Base-by-base conservation (phyloP, 345 rosid genomes). In the Anastatica hierochuntica region DNA sequence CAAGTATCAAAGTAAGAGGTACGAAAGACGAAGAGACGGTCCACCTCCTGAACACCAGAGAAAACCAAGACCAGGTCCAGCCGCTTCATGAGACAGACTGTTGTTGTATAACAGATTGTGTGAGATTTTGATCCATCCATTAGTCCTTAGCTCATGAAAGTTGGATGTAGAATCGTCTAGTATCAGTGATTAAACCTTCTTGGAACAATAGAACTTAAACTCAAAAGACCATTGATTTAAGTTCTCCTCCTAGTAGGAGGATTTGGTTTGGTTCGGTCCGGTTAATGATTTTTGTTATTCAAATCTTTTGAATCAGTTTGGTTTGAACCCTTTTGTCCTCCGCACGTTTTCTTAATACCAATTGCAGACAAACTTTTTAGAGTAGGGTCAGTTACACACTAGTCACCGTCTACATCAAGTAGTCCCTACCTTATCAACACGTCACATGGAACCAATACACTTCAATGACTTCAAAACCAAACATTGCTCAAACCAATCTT, bases 21-120 rank as follows among this genome's bases (percentile, higher is more conserved):
- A 84, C 40, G 98, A 87, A 57, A 80, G 96, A 54, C 72, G 78
- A 40, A 79, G 85, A 71, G 87, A 80, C 60, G 98, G 98, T 16
- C 95, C 90, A 7, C 89, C 92, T 29, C 79, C 85, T 21, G 76
- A 82, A 35, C 77, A n/a, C n/a, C n/a, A 73, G 56, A 73, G 71
- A 68, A 80, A 73, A 73, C 74, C 95, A 13, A 72, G 73, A 63
- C 79, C 76, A 66, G 83, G 57, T 13, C 62, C 79, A 13, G 62
- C 70, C 21, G 53, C 63, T 7, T 53, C 94, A 42, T 34, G 42
- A 5, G 2, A 23, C 30, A 24, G 14, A 20, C 39, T 6, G 11
- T 34, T 34, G 45, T n/a, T n/a, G n/a, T n/a, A n/a, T 40, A 35
- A 42, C 7, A 20, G 14, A 13, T 14, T 50, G 41, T 43, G 10